Base-by-base conservation (phyloP, 1,284 basidiomycete species). In the Leccinum subrobustum region DNA sequence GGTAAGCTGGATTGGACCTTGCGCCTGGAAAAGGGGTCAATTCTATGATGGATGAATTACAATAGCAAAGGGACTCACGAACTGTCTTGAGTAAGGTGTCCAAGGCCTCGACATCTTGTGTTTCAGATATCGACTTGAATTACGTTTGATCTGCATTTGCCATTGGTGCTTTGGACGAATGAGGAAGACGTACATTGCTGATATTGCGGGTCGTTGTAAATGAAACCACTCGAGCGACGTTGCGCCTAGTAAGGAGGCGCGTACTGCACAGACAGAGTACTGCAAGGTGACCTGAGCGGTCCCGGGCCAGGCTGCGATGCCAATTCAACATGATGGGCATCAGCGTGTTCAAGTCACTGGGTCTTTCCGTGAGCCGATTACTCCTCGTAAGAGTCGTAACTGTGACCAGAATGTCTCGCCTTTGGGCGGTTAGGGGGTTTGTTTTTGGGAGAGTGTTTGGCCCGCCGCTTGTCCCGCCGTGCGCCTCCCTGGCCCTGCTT, bases 61-160 rank as follows among this genome's bases (percentile, higher is more conserved):
- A 18, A 50, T 14, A 27, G 4, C 18, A 16, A 44, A 48, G 6
- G 29, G 4, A 82, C 86, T 79, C 66, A 88, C 87, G 79, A 67
- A 85, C 81, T 51, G 75, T 75, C 60, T 78, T 80, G 63, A 89
- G 73, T 18, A 88, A 73, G n/a, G 68, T 73, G 68, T 88, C 85
- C 78, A 89, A 84, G 4, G 78, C 75, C 11, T 75, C 78, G 16
- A 89, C 78, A 73, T 86, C 84, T 59, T 85, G 78, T 3, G 81
- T 84, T 71, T 88, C 87, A 42, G 81, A 74, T 20, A 69, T 73
- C 14, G 78, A 76, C 44, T 68, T 64, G 65, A 59, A 59, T 54
- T 66, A 55, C 29, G 60, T 51, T 7, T 31, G 18, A 5, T 29
- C 54, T n/a, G 44, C 29, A 29, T 29, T 29, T 29, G 29, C 29